phyloP scores from a whole-genome alignment of 2,329 filamentous ascomycete species.

The Xylariaceae sp. region DNA sequence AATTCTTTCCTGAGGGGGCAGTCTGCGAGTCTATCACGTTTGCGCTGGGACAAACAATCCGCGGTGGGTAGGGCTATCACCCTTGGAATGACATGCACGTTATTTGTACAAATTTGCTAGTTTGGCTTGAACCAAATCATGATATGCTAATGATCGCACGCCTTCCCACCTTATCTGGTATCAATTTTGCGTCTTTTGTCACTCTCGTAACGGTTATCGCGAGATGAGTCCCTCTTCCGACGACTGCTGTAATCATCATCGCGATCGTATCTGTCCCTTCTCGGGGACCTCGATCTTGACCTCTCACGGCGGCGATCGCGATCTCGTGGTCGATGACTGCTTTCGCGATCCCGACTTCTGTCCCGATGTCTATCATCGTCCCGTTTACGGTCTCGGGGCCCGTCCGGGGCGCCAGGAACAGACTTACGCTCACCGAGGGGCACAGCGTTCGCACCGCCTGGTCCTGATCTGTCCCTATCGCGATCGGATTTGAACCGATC shows the following conservation, averaged over 20 bases:
- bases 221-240: constrained; percentile 55
- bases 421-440: constrained; percentile 61
- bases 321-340: constrained; percentile 25
- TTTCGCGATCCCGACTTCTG: constrained; percentile 23
- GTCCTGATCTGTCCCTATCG: constrained; percentile 41
- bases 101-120: no score
- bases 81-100: no score
- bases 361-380: constrained; percentile 20
- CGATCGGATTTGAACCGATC: constrained; percentile 66
- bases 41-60: no score
- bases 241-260: constrained; percentile 44
- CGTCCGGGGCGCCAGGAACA: constrained; percentile 28
- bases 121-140: constrained; percentile 1
- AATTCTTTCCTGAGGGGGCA: no score
- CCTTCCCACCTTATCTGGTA: constrained; percentile 22
- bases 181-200: constrained; percentile 60
- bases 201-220: constrained; percentile 49
- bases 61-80: no score
- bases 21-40: no score
- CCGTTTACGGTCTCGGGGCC: constrained; percentile 34
- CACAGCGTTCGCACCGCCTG: constrained; percentile 63
- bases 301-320: constrained; percentile 31
- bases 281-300: constrained; percentile 52
- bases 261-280: constrained; percentile 37
- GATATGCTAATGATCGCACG: background rate